Base-by-base conservation (phyloP, 345 rosid genomes). In the Camelina sativa region DNA sequence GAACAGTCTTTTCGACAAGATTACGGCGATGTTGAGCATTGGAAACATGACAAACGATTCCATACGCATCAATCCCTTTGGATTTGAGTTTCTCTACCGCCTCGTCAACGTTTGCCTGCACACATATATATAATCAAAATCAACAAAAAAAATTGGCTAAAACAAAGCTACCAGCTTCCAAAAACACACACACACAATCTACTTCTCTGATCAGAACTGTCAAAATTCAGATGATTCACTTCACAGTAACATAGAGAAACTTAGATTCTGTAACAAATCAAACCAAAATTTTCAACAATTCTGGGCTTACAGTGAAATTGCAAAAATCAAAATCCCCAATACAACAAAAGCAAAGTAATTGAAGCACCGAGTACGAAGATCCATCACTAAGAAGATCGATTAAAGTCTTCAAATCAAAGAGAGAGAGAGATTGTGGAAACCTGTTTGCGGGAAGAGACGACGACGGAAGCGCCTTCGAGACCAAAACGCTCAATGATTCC, bases 31-130 rank as follows among this genome's bases (percentile, higher is more conserved):
- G 99, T 37, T 85, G 85, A 5, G 80, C 79, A 69, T 89, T 85
- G 35, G 97, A 89, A 4, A 95, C 98, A 65, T 92, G 99, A 34
- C 97, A 95, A 67, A 92, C 93, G 57, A 95, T 80, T 67, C 97
- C 99, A 73, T 85, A 58, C 17, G 65, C 97, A 69, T 89, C 83
- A 69, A 92, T 86, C 59, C 97, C 98, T 75, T 73, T 30, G 8
- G 84, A 81, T 82, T 79, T 85, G 70, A 92, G 92, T 76, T 90
- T 84, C 59, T 81, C 85, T 51, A 82, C 87, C 5, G 99, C 97
- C 62, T 89, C 90, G 3, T 92, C 94, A 37, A 92, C 97, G 71
- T 95, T 95, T 82, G 81, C 80, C 98, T 92, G 76, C 67, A 71
- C 67, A 71, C 73, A 47, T 0, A 47, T 0, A 56, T 19, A 55